A percentile compares a stretch with the other conserved stretches of the same genome.
phyloP scores from a whole-genome alignment of 495 filamentous ascomycete species.

The Cudoniella acicularis region DNA sequence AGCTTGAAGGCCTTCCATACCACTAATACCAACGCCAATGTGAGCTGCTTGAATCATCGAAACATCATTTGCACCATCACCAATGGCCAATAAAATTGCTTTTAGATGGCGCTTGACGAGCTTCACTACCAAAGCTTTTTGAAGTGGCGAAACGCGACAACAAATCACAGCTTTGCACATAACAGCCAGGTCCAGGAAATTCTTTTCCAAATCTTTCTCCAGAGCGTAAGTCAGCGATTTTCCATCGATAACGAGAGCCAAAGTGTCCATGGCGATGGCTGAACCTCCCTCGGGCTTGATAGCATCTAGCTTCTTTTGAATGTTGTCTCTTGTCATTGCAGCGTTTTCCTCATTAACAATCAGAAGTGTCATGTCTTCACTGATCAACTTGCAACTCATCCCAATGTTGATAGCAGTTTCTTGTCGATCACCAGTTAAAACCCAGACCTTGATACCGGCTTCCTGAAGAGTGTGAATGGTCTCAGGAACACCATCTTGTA shows the following conservation, averaged over 20 bases:
- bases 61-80: slow-evolving; percentile 97
- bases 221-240: slow-evolving; percentile 91
- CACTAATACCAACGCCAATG: slow-evolving; percentile 96
- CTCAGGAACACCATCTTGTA: slow-evolving; percentile 97
- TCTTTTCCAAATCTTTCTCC: slow-evolving; percentile 89
- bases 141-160: slow-evolving; percentile 97
- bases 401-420: slow-evolving; percentile 99
- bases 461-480: slow-evolving; percentile 97
- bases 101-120: slow-evolving; percentile 95
- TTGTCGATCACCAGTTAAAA: slow-evolving; percentile 95
- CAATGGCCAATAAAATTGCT: slow-evolving; percentile 89
- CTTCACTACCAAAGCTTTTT: slow-evolving; percentile 98
- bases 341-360: slow-evolving; percentile 90
- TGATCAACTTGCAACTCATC: slow-evolving; percentile 98
- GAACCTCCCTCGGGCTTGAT: slow-evolving; percentile 68
- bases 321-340: slow-evolving; percentile 71
- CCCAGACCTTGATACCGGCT: slow-evolving; percentile 98
- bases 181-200: slow-evolving; percentile 89
- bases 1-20: slow-evolving; percentile 97
- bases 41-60: slow-evolving; percentile 99
- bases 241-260: slow-evolving; percentile 96
- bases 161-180: slow-evolving; percentile 98
- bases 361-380: slow-evolving; percentile 96
- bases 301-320: slow-evolving; percentile 89
- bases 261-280: slow-evolving; percentile 73